Base-by-base conservation (phyloP, 2,329 filamentous ascomycete species). In the Periconia digitata region DNA sequence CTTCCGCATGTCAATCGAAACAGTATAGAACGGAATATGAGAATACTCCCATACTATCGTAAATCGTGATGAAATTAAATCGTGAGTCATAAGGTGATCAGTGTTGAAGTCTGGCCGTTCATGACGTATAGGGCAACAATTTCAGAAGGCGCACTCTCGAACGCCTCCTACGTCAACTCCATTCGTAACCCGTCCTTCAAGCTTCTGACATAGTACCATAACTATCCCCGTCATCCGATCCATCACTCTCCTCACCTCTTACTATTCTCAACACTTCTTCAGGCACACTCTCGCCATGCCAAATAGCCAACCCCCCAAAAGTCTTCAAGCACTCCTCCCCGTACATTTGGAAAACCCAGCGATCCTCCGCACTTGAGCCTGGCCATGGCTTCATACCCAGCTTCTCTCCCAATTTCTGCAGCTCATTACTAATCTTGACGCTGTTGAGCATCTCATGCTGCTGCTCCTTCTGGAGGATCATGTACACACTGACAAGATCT, bases 341-440 rank as follows among this genome's bases (percentile, higher is more conserved):
- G 37, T 69, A 67, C 50, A 67, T 40, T 32, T 59, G 49, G 44
- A 69, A n/a, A 20, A 58, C 53, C 62, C 65, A 67, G 22, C 36
- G 53, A 1, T 67, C 52, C 47, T 63, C 56, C 2, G n/a, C 36
- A 8, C 47, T 53, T 37, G 62, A 10, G 5, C 39, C 24, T 1
- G 39, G 39, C 56, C 53, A 62, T 2, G 35, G 12, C 42, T 49
- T 56, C 49, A 54, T 58, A 5, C 43, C 44, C 3, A 43, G 40
- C 10, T 37, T 42, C 1, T 46, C 43, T 1, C 39, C 32, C 6
- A 60, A 37, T 2, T 44, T 42, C 2, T 21, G 21, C 1, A 62
- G 49, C 10, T 56, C 40, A 0, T 59, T 46, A 2, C 7, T 40
- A 13, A 62, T 43, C 21, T 49, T 51, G 2, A 50, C 44, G 1